Percentiles rank a stretch among this genome's conserved stretches.
Conservation (phyloP, 2,329 filamentous ascomycete genomes). For the Calycina marina region DNA sequence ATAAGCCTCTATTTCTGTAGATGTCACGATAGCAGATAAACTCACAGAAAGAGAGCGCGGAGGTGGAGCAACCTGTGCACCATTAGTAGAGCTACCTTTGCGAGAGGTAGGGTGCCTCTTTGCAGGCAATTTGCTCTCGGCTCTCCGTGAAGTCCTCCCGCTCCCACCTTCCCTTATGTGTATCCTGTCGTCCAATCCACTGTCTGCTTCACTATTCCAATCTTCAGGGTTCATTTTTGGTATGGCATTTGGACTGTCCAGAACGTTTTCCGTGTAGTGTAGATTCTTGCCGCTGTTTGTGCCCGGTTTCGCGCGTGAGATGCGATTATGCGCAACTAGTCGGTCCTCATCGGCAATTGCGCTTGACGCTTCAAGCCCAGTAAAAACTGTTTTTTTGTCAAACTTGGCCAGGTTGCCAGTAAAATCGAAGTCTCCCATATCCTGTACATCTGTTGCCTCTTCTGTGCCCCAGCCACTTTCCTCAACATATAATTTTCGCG, state of each 20-base stretch:
- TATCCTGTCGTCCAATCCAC: constrained; percentile 19
- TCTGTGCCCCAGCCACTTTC: constrained; percentile 91
- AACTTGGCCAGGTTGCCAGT: constrained; percentile 82
- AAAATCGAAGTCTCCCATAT: constrained; percentile 91
- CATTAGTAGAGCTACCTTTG: constrained; percentile 20
- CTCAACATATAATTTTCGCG: constrained; percentile 26
- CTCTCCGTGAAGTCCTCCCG: constrained; percentile 25
- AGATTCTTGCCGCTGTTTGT: constrained; percentile 77
- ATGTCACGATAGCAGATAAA: background rate
- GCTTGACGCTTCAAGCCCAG: constrained; percentile 81
- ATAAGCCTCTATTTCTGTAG: constrained; percentile 5
- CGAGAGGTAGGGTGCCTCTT: constrained; percentile 21
- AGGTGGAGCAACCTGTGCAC: constrained; percentile 12
- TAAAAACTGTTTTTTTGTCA: constrained; percentile 83
- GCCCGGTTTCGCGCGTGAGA: constrained; percentile 42
- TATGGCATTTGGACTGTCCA: constrained; percentile 40
- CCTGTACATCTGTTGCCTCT: constrained; percentile 86
- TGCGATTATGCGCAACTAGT: constrained; percentile 78
- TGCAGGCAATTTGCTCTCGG: constrained; percentile 24
- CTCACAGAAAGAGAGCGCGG: constrained; percentile 18
- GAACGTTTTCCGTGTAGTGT: constrained; percentile 82
- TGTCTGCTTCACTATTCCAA: constrained; percentile 65
- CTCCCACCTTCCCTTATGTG: constrained; percentile 23
- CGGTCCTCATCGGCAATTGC: constrained; percentile 77
- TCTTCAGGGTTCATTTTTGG: constrained; percentile 17